Evolutionary conservation across 140 eudicot species (phyloP).

Genomic region (Stevia rebaudiana): DNA sequence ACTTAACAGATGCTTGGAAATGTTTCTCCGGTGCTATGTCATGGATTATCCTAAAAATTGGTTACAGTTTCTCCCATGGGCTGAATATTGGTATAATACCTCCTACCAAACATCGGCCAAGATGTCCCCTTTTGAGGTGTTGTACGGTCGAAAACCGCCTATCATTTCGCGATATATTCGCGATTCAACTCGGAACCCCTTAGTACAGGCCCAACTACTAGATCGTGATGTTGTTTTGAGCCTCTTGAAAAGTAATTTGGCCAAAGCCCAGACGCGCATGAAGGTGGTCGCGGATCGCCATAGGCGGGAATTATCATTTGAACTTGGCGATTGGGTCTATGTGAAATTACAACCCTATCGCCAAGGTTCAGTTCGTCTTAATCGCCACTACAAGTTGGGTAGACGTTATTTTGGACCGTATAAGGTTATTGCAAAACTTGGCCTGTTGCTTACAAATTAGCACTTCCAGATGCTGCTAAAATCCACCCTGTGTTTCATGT

Average conservation of each 20-base stretch:
- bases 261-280: neutral
- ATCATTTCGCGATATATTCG: neutral
- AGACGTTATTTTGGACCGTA: too few relatives aligned
- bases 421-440: too few relatives aligned
- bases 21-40: neutral
- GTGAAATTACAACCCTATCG: neutral
- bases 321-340: neutral
- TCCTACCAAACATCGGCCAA: neutral
- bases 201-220: neutral
- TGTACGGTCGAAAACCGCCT: neutral
- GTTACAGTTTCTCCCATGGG: neutral
- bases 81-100: neutral
- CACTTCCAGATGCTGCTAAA: too few relatives aligned
- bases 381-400: too few relatives aligned
- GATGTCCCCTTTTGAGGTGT: neutral
- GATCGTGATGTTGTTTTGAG: neutral
- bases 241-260: too few relatives aligned
- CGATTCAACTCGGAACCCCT: neutral
- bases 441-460: too few relatives aligned
- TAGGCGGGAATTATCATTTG: neutral
- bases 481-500: too few relatives aligned
- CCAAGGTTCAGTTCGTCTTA: neutral
- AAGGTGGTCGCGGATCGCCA: neutral
- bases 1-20: neutral
- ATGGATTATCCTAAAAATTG: neutral